Evolutionary conservation across 257 asterid species (phyloP).

Genomic region (Primulina eburnea): DNA sequence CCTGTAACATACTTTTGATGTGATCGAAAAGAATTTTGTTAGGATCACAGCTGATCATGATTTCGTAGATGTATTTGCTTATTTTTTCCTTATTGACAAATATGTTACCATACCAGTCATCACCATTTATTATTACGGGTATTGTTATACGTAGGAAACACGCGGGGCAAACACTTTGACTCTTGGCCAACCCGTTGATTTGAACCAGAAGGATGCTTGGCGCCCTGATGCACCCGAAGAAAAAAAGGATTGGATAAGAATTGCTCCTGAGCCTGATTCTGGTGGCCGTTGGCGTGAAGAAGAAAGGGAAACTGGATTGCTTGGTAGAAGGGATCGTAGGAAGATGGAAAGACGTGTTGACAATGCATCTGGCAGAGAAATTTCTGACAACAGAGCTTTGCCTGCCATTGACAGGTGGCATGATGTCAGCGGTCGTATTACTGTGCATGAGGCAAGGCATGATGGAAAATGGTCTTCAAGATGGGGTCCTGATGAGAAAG

Average conservation of each 20-base stretch:
- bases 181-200: constrained; percentile 73
- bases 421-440: constrained; percentile 65
- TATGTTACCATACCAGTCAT: background rate
- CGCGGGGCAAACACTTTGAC: constrained; percentile 87
- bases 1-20: background rate
- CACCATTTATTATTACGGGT: constrained; percentile 27
- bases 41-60: background rate
- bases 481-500: constrained; percentile 99
- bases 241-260: constrained; percentile 79
- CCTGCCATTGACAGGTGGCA: constrained; percentile 74
- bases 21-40: background rate
- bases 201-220: constrained; percentile 78
- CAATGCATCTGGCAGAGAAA: constrained; percentile 63
- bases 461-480: constrained; percentile 92
- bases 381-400: constrained; percentile 56
- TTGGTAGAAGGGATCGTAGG: constrained; percentile 89
- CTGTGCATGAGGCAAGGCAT: constrained; percentile 76
- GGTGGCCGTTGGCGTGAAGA: constrained; percentile 99
- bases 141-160: constrained; percentile 44
- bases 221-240: constrained; percentile 76
- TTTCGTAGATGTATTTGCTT: background rate
- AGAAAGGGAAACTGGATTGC: constrained; percentile 98
- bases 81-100: background rate
- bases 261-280: constrained; percentile 60
- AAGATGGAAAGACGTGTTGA: constrained; percentile 83